Base-by-base conservation (phyloP, 768 basidiomycete species). In the Boletus barrowsii region DNA sequence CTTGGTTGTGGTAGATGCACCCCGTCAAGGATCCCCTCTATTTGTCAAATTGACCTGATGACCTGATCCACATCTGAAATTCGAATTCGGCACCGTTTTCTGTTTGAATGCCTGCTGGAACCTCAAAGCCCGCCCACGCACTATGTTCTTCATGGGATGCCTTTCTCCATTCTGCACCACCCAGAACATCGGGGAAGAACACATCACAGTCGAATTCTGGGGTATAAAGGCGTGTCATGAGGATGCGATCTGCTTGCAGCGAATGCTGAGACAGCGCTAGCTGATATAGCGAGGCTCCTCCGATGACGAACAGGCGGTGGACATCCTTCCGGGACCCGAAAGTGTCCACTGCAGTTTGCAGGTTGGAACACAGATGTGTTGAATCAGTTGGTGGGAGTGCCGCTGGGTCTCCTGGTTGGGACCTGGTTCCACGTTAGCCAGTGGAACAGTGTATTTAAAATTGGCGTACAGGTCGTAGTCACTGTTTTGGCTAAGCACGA, bases 41-140 rank as follows among this genome's bases (percentile, higher is more conserved):
- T 20, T 42, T 26, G n/a, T 26, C 49, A 49, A 15, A 22, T 20
- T 40, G 32, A 47, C 65, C 68, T 53, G 55, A 32, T 51, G 65
- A 68, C 49, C 82, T 79, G 47, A 83, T 78, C 96, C 96, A 99
- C 93, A 99, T 93, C 76, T 99, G 91, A 71, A 87, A 97, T 74
- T 91, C 89, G 69, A 95, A 99, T 60, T 79, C 76, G 42, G 92
- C 76, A 10, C 86, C 91, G 51, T 88, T 88, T 71, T 97, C 93
- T 68, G 84, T 83, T 69, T 90, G 86, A 63, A 82, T 72, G 4
- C 90, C 93, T 57, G 78, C 74, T 13, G 87, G 79, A 45, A 95
- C 90, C 11, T 86, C 82, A 62, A 88, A 89, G n/a, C 62, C 93
- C 0, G 83, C 83, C 93, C 93, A 98, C 10, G 75, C 77, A 57